Percentiles rank a stretch among this genome's conserved stretches.
Conservation (phyloP, 345 rosid genomes). For the Gossypium australe region DNA sequence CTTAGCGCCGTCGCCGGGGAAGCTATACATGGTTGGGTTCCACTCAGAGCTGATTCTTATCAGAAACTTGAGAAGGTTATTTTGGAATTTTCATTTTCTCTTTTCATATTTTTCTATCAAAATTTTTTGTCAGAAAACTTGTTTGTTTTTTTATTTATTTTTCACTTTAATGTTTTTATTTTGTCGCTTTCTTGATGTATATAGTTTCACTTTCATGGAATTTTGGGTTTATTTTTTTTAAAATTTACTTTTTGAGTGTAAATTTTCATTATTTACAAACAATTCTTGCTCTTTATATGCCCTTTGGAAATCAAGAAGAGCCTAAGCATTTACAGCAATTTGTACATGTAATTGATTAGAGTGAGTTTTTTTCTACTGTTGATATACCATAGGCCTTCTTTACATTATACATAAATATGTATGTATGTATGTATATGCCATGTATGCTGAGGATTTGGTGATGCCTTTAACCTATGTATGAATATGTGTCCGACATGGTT, state of each 20-base stretch:
- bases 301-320: neutral
- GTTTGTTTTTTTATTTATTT: neutral
- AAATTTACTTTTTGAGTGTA: neutral
- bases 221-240: neutral
- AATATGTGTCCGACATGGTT: neutral
- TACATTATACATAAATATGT: too few species aligned
- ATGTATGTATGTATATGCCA: too few species aligned
- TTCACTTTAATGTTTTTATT: neutral
- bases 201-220: neutral
- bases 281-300: neutral
- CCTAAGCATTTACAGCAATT: neutral
- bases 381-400: too few species aligned
- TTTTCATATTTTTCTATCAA: neutral
- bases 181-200: slow-evolving; percentile 7
- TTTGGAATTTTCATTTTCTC: neutral
- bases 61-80: slow-evolving; percentile 91
- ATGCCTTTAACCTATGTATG: too few species aligned
- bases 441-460: too few species aligned
- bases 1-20: slow-evolving; percentile 91
- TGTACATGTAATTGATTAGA: neutral
- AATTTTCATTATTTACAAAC: neutral
- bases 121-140: neutral
- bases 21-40: slow-evolving; percentile 96
- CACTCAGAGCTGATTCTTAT: slow-evolving; percentile 70
- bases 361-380: neutral